Evolutionary conservation across 305 asterid species (phyloP).

Genomic region (Solanum hybrid): DNA sequence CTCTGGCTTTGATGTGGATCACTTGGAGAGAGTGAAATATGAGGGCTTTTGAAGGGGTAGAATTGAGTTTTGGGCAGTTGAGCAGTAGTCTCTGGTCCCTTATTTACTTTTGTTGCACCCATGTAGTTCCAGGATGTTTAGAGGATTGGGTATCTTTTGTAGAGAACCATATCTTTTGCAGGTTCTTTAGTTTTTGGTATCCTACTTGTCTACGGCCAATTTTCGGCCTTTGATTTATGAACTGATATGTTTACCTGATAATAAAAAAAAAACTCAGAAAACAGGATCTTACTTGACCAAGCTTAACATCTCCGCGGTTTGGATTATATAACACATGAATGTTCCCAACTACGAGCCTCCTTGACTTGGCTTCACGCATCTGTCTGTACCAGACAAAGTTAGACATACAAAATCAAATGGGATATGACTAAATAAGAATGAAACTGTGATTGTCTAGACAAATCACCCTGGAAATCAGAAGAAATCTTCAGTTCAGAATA

Average conservation of each 20-base stretch:
- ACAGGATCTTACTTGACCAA: conserved; percentile 28
- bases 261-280: not conserved
- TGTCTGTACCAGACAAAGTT: conserved; percentile 25
- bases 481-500: not conserved
- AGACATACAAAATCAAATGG: conserved; percentile 4
- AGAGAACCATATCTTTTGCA: not conserved
- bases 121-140: not conserved
- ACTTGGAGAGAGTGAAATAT: not conserved
- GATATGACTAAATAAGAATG: not conserved
- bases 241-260: not conserved
- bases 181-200: not conserved
- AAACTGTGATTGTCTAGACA: not conserved
- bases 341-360: conserved; percentile 29
- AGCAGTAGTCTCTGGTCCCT: not conserved
- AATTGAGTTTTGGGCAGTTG: not conserved
- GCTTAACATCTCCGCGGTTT: conserved; percentile 28
- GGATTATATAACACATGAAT: conserved; percentile 33
- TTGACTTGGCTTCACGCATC: conserved; percentile 21
- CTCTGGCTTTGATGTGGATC: not conserved
- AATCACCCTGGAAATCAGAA: not conserved
- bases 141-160: not conserved
- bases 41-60: not conserved
- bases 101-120: not conserved
- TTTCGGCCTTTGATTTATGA: not conserved
- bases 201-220: not conserved